Evolutionary conservation across 805 yeast species (phyloP), one percentile per base, ranked within the genome.

Genomic region (Metschnikowia vanudenii): DNA sequence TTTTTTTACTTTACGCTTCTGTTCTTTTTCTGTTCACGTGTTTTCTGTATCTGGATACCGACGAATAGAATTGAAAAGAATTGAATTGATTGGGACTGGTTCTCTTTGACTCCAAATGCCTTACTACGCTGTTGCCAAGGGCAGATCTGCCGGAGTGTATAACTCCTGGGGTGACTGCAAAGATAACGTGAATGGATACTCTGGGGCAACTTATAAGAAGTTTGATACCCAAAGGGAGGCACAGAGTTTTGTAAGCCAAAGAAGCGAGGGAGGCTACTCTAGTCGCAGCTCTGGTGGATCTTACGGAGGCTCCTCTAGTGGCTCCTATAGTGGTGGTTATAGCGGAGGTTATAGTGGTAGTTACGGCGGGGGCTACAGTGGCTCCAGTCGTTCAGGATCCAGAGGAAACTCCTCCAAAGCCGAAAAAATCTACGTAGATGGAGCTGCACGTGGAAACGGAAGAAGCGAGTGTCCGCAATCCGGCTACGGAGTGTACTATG

Each of bases 401-500:
- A n/a, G n/a, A n/a, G n/a, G n/a, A n/a, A n/a, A n/a, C 14, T 37
- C 26, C 17, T 18, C 46, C 9, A 33, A 33, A 12, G 29, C 47
- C 12, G 48, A 43, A 19, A 41, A 18, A 5, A 69, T 88, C 0
- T 90, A 78, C 57, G 83, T 88, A 17, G 97, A 90, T 63, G 97
- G 97, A 0, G 86, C 96, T 0, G 72, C 83, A 0, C 67, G 82
- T 9, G 75, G 78, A 4, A 84, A 85, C 55, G 90, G 89, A 0
- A 67, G 58, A 17, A 38, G 41, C 0, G 53, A 54, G 8, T 46
- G 55, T 2, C 60, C 62, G 2, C 51, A 53, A 11, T 82, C 84
- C 0, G 97, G 97, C 0, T 81, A 78, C 57, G 97, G 96, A 19
- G 86, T 85, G 0, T 88, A 68, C 60, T 88, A 76, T 61, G 91